phyloP scores from a whole-genome alignment of 441 rosid genomes.

The Populus hybrid region DNA sequence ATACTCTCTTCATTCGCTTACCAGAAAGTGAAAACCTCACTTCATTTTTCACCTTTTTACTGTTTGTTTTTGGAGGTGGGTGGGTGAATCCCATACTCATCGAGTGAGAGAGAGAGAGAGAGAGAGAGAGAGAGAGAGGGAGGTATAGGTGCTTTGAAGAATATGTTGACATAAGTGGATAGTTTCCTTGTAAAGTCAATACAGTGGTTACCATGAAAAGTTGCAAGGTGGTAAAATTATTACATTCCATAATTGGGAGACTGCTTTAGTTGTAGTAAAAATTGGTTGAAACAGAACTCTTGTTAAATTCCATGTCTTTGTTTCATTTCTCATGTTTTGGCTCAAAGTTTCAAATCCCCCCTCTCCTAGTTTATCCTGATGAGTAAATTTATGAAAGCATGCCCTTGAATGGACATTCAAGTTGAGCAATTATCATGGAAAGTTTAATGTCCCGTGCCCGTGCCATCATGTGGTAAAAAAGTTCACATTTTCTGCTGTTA shows the following conservation, averaged over 20 bases:
- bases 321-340: background rate
- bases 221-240: background rate
- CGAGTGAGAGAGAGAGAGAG: background rate
- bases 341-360: slow-evolving; percentile 5
- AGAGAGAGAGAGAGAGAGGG: too few species aligned
- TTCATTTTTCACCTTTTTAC: slow-evolving; percentile 21
- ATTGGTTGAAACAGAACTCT: background rate
- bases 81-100: slow-evolving; percentile 23
- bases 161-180: background rate
- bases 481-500: too few species aligned
- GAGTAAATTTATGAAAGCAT: slow-evolving; percentile 1
- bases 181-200: background rate
- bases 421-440: slow-evolving; percentile 6
- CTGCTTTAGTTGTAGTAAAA: background rate
- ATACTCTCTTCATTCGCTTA: slow-evolving; percentile 12
- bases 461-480: background rate
- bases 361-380: background rate
- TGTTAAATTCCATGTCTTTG: background rate
- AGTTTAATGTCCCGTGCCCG: slow-evolving; percentile 1
- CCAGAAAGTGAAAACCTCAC: slow-evolving; percentile 20
- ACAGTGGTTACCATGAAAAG: slow-evolving; percentile 1
- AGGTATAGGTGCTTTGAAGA: background rate
- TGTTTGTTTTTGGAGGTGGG: slow-evolving; percentile 22
- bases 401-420: background rate
- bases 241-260: slow-evolving; percentile 24